These are phyloP conservation scores for Nothopassalora personata DNA, from an alignment of 2,329 filamentous ascomycete species.

Conservation along the genomic window DNA sequence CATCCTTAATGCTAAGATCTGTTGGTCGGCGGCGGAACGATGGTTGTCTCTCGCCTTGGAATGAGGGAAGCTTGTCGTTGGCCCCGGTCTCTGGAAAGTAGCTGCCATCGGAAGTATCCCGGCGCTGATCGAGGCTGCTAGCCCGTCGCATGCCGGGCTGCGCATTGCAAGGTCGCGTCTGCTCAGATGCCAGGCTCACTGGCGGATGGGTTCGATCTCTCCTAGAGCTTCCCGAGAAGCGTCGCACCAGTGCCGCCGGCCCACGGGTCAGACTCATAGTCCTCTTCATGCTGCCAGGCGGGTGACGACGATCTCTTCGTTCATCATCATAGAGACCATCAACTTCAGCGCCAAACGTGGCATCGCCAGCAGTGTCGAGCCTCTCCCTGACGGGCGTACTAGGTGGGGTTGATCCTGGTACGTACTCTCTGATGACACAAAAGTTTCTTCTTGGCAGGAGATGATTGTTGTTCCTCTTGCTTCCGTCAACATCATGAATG, in stretches of 20 bases:
- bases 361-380: slow-evolving; percentile 3
- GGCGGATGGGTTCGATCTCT: slow-evolving; percentile 13
- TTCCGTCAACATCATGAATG: slow-evolving; percentile 79
- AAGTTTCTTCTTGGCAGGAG: slow-evolving; percentile 88
- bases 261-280: slow-evolving; percentile 31
- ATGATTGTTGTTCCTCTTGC: slow-evolving; percentile 82
- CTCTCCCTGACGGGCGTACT: slow-evolving; percentile 52
- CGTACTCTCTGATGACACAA: slow-evolving; percentile 85
- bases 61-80: not conserved
- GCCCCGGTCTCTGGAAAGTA: slow-evolving; percentile 1
- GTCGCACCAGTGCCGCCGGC: slow-evolving; percentile 40
- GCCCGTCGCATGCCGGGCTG: slow-evolving; percentile 17
- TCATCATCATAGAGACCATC: slow-evolving; percentile 6
- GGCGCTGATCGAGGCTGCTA: slow-evolving; percentile 20
- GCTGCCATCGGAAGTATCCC: slow-evolving; percentile 1
- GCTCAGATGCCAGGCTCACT: slow-evolving; percentile 14
- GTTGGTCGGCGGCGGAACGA: slow-evolving; percentile 44
- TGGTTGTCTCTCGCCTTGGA: slow-evolving; percentile 20
- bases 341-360: slow-evolving; percentile 10
- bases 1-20: slow-evolving; percentile 38
- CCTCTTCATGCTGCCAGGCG: slow-evolving; percentile 31
- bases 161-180: slow-evolving; percentile 18
- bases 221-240: slow-evolving; percentile 34
- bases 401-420: slow-evolving; percentile 69
- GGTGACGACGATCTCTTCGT: slow-evolving; percentile 18